These are phyloP conservation scores for Mortierella sp. DNA, from an alignment of 371 early-diverging fungal species.

Conservation along the genomic window DNA sequence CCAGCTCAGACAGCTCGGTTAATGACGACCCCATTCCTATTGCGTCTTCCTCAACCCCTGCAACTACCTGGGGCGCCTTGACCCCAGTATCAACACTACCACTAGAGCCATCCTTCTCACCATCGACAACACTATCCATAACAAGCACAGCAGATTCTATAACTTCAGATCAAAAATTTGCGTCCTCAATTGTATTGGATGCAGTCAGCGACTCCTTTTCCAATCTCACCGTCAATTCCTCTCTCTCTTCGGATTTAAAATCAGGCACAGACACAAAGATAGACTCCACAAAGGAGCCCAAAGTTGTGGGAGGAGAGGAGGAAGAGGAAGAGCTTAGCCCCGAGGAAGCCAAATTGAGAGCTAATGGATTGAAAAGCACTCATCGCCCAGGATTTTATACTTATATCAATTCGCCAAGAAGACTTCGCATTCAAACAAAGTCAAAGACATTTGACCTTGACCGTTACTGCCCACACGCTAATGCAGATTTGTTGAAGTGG, in stretches of 20 bases:
- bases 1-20: neutral
- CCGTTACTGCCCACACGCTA: slow-evolving; percentile 55
- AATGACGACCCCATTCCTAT: neutral
- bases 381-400: slow-evolving; percentile 55
- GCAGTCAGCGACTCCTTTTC: slow-evolving; percentile 9
- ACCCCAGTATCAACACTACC: neutral
- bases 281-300: neutral
- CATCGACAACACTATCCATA: neutral
- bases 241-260: slow-evolving; percentile 1
- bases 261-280: neutral
- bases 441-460: slow-evolving; percentile 51
- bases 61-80: too few species aligned
- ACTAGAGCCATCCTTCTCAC: neutral
- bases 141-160: neutral
- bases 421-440: slow-evolving; percentile 48
- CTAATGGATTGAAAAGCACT: slow-evolving; percentile 48
- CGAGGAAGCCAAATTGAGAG: slow-evolving; percentile 36
- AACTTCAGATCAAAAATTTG: neutral
- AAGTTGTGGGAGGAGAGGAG: neutral
- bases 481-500: slow-evolving; percentile 55
- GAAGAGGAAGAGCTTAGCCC: slow-evolving; percentile 44
- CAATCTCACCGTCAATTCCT: slow-evolving; percentile 10
- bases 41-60: neutral
- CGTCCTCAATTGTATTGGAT: neutral
- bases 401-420: slow-evolving; percentile 32